Percentiles rank a stretch among this genome's conserved stretches.
These are phyloP conservation scores for Hemerocallis citrina DNA, from an alignment of 106 monocot species.

Conservation along the genomic window DNA sequence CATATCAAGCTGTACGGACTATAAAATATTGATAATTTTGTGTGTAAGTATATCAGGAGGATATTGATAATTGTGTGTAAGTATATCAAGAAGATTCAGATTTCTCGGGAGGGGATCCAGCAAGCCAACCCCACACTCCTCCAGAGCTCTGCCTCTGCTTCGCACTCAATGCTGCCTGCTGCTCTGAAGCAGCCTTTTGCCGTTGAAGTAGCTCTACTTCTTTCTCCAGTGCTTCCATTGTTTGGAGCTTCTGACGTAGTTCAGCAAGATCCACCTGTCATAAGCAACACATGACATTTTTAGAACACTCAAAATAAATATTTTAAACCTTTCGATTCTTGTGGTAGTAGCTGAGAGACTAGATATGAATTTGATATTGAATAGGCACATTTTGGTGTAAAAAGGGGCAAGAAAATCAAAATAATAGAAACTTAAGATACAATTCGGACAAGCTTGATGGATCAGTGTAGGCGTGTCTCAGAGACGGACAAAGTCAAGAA, in stretches of 20 bases:
- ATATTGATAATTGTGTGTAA: background rate
- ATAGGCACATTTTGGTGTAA: no score
- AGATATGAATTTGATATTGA: no score
- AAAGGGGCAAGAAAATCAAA: background rate
- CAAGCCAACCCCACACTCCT: constrained; percentile 88
- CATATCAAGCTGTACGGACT: background rate
- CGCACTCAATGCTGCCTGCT: constrained; percentile 37
- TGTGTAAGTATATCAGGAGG: background rate
- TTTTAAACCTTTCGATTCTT: no score
- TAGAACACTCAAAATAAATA: no score
- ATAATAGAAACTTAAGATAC: background rate
- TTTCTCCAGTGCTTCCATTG: constrained; percentile 55
- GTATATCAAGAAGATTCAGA: constrained; percentile 16
- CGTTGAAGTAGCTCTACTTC: constrained; percentile 69
- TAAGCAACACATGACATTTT: background rate
- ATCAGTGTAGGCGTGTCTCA: no score
- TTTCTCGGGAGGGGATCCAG: constrained; percentile 44
- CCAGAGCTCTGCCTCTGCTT: constrained; percentile 71
- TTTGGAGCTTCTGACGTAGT: constrained; percentile 67
- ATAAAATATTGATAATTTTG: background rate
- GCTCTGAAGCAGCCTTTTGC: constrained; percentile 72
- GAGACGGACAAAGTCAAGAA: no score
- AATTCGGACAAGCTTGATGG: background rate
- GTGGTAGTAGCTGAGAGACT: no score
- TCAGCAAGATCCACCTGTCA: constrained; percentile 75